phyloP scores from a whole-genome alignment of 2,329 filamentous ascomycete species.

The Aureobasidium sp. region DNA sequence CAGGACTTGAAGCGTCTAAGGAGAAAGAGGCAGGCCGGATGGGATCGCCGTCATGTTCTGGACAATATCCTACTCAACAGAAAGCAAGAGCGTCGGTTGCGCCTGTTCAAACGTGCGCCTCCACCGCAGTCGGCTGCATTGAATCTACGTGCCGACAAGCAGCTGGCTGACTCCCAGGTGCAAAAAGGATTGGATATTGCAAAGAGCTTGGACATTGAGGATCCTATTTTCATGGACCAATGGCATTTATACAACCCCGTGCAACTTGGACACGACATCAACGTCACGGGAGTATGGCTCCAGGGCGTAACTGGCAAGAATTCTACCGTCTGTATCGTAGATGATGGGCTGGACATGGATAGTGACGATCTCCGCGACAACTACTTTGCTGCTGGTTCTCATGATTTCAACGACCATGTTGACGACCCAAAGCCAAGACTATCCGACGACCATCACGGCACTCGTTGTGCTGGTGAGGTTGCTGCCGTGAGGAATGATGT shows the following conservation, averaged over 20 bases:
- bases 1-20: conserved; percentile 50
- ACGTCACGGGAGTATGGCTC: conserved; percentile 90
- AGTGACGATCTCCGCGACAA: conserved; percentile 88
- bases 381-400: conserved; percentile 88
- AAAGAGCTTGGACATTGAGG: conserved; percentile 63
- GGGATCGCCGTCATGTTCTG: conserved; percentile 49
- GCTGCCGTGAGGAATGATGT: conserved; percentile 86
- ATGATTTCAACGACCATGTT: conserved; percentile 86
- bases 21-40: conserved; percentile 51
- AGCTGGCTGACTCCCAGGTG: conserved; percentile 40
- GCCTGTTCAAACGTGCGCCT: conserved; percentile 52
- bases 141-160: conserved; percentile 15
- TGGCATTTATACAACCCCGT: conserved; percentile 90
- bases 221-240: conserved; percentile 89
- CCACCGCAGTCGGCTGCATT: conserved; percentile 20
- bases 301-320: conserved; percentile 86
- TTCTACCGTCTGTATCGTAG: conserved; percentile 85
- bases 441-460: conserved; percentile 82
- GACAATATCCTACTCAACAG: conserved; percentile 71
- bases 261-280: conserved; percentile 82
- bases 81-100: conserved; percentile 63
- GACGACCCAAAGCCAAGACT: conserved; percentile 75
- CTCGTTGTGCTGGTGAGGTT: conserved; percentile 89
- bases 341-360: conserved; percentile 94
- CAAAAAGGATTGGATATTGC: conserved; percentile 56